Base-by-base conservation (phyloP, 768 basidiomycete genomes). In the Mycena rebaudengoi region DNA sequence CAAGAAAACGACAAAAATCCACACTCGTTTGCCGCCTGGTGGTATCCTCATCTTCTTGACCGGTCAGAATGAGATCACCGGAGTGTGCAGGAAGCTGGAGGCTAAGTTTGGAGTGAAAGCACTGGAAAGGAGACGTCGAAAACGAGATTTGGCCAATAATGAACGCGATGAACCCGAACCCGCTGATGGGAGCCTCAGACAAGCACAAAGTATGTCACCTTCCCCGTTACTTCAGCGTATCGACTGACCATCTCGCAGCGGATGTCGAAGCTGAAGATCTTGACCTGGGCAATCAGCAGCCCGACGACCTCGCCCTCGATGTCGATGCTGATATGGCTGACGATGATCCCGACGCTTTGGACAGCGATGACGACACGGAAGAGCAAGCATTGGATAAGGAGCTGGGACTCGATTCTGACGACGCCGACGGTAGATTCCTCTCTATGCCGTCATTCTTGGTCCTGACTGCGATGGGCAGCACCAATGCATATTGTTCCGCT, bases 401-500 rank as follows among this genome's bases (percentile, higher is more conserved):
- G 40, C 76, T 91, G 4, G 86, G 87, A 26, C 80, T 89, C 8
- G 85, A 88, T 58, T 70, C 81, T 10, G 91, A 91, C 46, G 89
- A 91, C 54, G 83, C 84, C 2, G 91, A 95, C 68, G 80, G 91
- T 91, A 68, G 57, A 82, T 74, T 35, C 26, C 45, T 33, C 20
- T 51, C 35, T 41, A 45, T 57, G 51, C 52, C 49, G 65, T 5
- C 44, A 56, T 18, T n/a, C n/a, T n/a, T n/a, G 33, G 58, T 61
- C 1, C 62, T 67, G 5, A 51, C 14, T 21, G n/a, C n/a, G 41
- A 4, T 28, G 41, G 58, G 39, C 53, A 98, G 96, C 84, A 14
- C 95, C 96, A 2, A 94, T 99, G 92, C 93, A 98, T 71, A 83
- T 99, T 49, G 86, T 99, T 1, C 96, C 98, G 0, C 79, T 99